Base-by-base conservation (phyloP, 495 filamentous ascomycete species). In the Aspergillus cristatus region DNA sequence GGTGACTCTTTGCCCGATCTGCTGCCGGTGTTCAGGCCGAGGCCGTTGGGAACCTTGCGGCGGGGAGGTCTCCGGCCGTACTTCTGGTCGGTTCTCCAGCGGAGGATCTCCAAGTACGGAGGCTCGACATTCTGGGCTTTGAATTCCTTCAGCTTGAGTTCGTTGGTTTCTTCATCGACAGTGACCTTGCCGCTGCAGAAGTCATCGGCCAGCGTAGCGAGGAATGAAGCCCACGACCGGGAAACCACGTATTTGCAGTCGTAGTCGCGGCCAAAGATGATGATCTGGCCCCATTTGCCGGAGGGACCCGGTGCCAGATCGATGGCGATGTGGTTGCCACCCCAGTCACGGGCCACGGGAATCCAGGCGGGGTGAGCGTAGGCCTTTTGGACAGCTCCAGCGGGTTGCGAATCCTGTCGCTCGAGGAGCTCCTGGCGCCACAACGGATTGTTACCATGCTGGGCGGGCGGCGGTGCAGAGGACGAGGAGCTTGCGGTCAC, bases 331-430 rank as follows among this genome's bases (percentile, higher is more conserved):
- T 90, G 86, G 72, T 99, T 99, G 49, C 91, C 91, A 50, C 91
- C 91, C 91, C 91, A 99, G 58, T 99, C 91, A 38, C 91, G 83
- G 15, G 86, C 89, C 20, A 99, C 70, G 20, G 91, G 91, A 46
- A 99, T 94, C 91, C 91, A 99, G 16, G 78, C 83, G 3, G 90
- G 84, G 54, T 97, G 91, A 10, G 86, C 83, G 55, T 99, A 99
- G 0, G 83, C 84, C 56, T 91, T 93, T 50, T 94, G 88, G 33
- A 97, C 80, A 7, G 87, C 77, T 43, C 78, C 75, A 3, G 85
- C 72, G 14, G 91, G 91, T 46, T 96, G 85, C 10, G 79, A 94
- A 42, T 89, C 85, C 59, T 99, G 91, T 35, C 79, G 78, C 31
- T 82, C 70, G 20, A 84, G 75, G 24, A 99, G 75, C 16, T 94